Evolutionary conservation across 78 protist genomes (phyloP), one percentile per base, ranked within the genome.

Genomic region (Cyanophora paradoxa): DNA sequence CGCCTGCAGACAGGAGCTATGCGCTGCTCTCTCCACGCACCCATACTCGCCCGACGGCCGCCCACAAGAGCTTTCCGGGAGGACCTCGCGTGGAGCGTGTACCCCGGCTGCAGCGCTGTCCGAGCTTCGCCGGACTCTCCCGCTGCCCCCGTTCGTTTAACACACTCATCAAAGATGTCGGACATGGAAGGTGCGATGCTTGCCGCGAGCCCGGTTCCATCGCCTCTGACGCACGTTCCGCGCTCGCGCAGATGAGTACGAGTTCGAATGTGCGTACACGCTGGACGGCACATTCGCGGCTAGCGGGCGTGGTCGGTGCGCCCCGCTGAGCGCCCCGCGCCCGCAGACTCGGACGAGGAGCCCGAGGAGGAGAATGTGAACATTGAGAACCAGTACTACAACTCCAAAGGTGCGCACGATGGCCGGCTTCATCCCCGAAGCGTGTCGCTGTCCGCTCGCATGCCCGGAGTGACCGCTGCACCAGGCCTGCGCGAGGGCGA

Each of bases 361-460:
- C 65, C 50, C 26, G 81, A 62, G 33, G 71, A 75, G 46, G 73
- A 46, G 56, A 59, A 74, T 7, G 74, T 76, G 20, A 59, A 76
- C 81, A 57, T 77, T 24, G 82, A 77, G 50, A 77, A 77, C 64
- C 65, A 67, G 82, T 77, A 77, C 82, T 77, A 77, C 82, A 77
- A 39, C 41, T 7, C 56, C 26, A 65, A 67, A 36, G 76, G 74
- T 68, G 44, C 63, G 5, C 39, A 10, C 30, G 24, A 8, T 56
- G 62, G 16, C 62, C 62, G 31, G 62, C 7, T 56, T 7, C 62
- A 42, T 11, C 7, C 48, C 48, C 24, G 24, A 42, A 7, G 11
- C 48, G 11, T 13, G 24, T 13, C 31, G 31, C 52, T 44, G 52
- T 44, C n/a, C 52, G 10, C 52, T 44, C 13, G 10, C 52, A 44